A percentile compares a stretch with the other conserved stretches of the same genome.
phyloP scores from a whole-genome alignment of 352 stramenopile genomes.

The Pythium plurisporium region DNA sequence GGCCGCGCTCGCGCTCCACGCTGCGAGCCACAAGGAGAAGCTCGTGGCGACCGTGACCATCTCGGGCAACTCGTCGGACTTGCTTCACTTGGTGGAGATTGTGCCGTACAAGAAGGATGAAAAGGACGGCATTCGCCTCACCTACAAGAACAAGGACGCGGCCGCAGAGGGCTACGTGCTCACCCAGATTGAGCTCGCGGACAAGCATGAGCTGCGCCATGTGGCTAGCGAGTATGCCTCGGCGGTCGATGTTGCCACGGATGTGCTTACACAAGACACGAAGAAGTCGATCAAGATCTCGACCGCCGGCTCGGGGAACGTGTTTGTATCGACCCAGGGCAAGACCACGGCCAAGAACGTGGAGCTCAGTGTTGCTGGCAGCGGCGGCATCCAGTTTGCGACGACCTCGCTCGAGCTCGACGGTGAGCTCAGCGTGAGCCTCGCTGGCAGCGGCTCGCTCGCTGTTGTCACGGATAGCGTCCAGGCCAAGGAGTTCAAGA shows the following conservation, averaged over 20 bases:
- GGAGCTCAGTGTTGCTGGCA: constrained; percentile 38
- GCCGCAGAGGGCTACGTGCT: constrained; percentile 44
- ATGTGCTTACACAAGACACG: constrained; percentile 33
- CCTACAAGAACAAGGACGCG: constrained; percentile 50
- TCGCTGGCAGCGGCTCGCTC: constrained; percentile 15
- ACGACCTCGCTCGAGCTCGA: constrained; percentile 25
- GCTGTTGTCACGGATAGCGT: constrained; percentile 19
- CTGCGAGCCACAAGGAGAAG: constrained; percentile 21
- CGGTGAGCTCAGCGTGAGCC: constrained; percentile 6
- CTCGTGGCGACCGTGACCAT: constrained; percentile 51
- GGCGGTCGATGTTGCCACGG: constrained; percentile 36
- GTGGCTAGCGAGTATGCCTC: constrained; percentile 35
- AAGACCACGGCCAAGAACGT: constrained; percentile 32
- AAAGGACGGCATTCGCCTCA: constrained; percentile 41
- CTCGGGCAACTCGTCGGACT: constrained; percentile 46
- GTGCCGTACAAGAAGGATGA: constrained; percentile 31
- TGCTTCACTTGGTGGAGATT: constrained; percentile 44
- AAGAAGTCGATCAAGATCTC: constrained; percentile 43
- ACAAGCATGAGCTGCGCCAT: constrained; percentile 37
- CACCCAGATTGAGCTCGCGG: constrained; percentile 48
- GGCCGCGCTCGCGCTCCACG: constrained; percentile 27
- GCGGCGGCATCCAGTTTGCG: constrained; percentile 27
- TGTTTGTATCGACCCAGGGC: constrained; percentile 38
- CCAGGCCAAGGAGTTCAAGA: constrained; percentile 17
- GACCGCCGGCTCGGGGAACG: constrained; percentile 29